Evolutionary conservation across 768 basidiomycete species (phyloP), one percentile per base, ranked within the genome.

Genomic region (Steccherinum ochraceum): DNA sequence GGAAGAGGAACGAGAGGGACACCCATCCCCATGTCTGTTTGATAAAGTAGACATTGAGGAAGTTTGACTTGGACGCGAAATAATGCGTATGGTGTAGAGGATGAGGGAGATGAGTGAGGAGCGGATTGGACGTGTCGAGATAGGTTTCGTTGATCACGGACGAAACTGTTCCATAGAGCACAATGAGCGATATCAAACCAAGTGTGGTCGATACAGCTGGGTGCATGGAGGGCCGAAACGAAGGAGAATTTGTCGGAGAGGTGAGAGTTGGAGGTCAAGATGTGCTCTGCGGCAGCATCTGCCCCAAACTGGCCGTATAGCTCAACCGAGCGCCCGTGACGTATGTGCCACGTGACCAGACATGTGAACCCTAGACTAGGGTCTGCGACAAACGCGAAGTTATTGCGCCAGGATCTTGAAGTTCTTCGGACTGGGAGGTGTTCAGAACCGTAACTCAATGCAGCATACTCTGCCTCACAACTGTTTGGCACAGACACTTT

Each of bases 21-120:
- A 93, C 93, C 93, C 93, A 96, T 0, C 71, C 90, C 93, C 95
- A 96, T 20, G 86, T 81, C 48, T 79, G 75, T 69, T 98, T 98
- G 63, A 94, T 90, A 69, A 95, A 94, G 59, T 79, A 71, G 51
- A 84, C 76, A 62, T 97, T 98, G 62, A 98, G 75, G 1, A 77
- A 45, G 62, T 93, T 97, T 57, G 75, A 68, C 66, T 94, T 94
- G 58, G 72, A 76, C 11, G 93, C 92, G 61, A 91, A 92, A 67
- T 83, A 85, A 65, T 87, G 73, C 0, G 82, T 67, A 11, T 64
- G 51, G 50, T 80, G 69, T 25, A 89, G 77, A 2, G 76, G 84
- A 57, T 91, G 89, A 0, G 87, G 80, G 12, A 86, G 77, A 53
- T 81, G 67, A 1, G 84, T 76, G 61, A 89, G 69, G 47, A 83